phyloP scores from a whole-genome alignment of 2,329 filamentous ascomycete species.

The Neonectria neomacrospora region DNA sequence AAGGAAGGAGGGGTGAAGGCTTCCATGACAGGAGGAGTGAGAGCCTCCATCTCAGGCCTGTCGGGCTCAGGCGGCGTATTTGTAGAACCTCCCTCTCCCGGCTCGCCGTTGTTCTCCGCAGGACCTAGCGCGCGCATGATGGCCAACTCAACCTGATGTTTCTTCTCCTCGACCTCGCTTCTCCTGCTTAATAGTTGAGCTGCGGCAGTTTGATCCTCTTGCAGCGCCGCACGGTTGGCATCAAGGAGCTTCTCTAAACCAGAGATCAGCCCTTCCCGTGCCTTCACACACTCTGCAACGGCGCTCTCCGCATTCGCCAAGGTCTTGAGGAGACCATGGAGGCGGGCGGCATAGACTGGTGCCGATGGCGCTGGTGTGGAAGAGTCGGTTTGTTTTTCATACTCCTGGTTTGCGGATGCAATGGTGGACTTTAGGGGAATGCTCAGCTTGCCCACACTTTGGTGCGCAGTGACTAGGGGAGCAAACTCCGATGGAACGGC shows the following conservation, averaged over 20 bases:
- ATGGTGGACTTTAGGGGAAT: slow-evolving; percentile 74
- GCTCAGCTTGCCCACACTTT: slow-evolving; percentile 77
- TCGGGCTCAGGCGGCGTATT: slow-evolving; percentile 68
- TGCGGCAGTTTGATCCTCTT: slow-evolving; percentile 75
- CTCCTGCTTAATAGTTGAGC: slow-evolving; percentile 74
- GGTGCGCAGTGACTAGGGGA: slow-evolving; percentile 78
- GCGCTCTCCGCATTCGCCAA: slow-evolving; percentile 89
- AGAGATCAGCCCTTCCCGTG: slow-evolving; percentile 79
- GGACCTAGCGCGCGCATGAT: slow-evolving; percentile 87
- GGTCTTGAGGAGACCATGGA: slow-evolving; percentile 89
- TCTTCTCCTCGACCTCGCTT: slow-evolving; percentile 79
- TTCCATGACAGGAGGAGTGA: slow-evolving; percentile 81
- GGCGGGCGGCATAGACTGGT: slow-evolving; percentile 89
- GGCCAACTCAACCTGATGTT: slow-evolving; percentile 87
- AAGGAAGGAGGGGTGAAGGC: slow-evolving; percentile 38
- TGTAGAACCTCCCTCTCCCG: slow-evolving; percentile 58
- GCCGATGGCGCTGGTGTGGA: slow-evolving; percentile 76
- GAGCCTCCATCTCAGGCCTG: slow-evolving; percentile 83
- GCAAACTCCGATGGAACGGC: slow-evolving; percentile 80
- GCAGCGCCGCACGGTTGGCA: slow-evolving; percentile 75
- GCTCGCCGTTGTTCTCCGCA: slow-evolving; percentile 62
- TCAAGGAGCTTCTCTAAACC: slow-evolving; percentile 86
- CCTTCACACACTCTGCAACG: slow-evolving; percentile 89
- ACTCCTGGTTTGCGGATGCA: slow-evolving; percentile 81
- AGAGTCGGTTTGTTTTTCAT: slow-evolving; percentile 83